Evolutionary conservation across 1,139 yeast genomes (phyloP).

Genomic region (Candida tropicalis): DNA sequence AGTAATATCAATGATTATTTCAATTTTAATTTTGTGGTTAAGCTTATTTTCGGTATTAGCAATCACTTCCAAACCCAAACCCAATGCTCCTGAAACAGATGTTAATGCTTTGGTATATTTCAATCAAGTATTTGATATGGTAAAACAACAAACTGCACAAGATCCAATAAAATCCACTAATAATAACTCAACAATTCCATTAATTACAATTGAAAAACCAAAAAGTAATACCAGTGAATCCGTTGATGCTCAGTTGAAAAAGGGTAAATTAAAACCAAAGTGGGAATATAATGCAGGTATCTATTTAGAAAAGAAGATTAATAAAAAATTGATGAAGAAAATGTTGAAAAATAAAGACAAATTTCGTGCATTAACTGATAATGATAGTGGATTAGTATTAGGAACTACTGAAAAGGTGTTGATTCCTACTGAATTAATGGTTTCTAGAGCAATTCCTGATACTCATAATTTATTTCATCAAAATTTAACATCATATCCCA

Average conservation of each 20-base stretch:
- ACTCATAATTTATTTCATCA: conserved; percentile 16
- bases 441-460: conserved; percentile 13
- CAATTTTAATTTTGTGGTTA: background rate
- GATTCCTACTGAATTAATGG: conserved; percentile 11
- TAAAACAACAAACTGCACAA: background rate
- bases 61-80: background rate
- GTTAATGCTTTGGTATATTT: conserved; percentile 10
- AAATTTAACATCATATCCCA: conserved; percentile 5
- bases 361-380: conserved; percentile 8
- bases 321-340: conserved; percentile 15
- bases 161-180: background rate
- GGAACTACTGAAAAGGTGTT: conserved; percentile 5
- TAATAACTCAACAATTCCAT: background rate
- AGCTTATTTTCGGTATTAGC: background rate
- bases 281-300: conserved; percentile 16
- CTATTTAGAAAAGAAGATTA: conserved; percentile 16
- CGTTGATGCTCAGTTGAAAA: conserved; percentile 8
- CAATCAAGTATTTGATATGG: conserved; percentile 12
- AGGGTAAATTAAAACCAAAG: conserved; percentile 14
- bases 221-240: conserved; percentile 2
- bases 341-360: conserved; percentile 5
- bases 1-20: background rate
- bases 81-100: background rate
- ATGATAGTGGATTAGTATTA: background rate
- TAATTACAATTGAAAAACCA: conserved; percentile 1